These are phyloP conservation scores for Saccharomycopsis microspora DNA, from an alignment of 805 yeast genomes.

Conservation along the genomic window DNA sequence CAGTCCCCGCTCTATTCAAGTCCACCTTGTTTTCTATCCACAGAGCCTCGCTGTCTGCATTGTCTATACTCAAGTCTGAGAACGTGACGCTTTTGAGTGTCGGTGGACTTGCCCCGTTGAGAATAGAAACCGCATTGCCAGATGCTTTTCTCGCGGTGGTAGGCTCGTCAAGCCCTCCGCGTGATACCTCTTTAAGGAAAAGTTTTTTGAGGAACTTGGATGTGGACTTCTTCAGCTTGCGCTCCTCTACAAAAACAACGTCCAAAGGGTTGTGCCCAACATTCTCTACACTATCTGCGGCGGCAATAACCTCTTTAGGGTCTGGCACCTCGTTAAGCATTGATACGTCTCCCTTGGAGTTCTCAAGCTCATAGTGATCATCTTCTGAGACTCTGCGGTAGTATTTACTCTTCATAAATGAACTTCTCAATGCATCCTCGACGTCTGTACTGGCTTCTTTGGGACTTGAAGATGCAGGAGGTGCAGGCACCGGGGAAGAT, in stretches of 20 bases:
- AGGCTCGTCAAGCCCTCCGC: neutral
- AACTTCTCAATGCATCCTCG: conserved; percentile 16
- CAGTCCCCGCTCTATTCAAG: conserved; percentile 60
- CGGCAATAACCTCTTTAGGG: conserved; percentile 1
- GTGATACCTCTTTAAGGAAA: conserved; percentile 5
- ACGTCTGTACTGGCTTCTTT: neutral
- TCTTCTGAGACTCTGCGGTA: conserved; percentile 9
- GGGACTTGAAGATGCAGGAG: neutral
- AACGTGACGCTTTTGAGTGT: conserved; percentile 17
- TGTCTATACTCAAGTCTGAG: conserved; percentile 23
- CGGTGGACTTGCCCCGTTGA: conserved; percentile 10
- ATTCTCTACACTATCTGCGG: neutral
- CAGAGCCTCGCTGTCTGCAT: conserved; percentile 28
- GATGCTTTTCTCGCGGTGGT: neutral
- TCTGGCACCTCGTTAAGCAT: conserved; percentile 6
- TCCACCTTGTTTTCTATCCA: conserved; percentile 51
- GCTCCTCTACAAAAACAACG: conserved; percentile 14
- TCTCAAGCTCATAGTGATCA: conserved; percentile 8
- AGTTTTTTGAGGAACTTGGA: conserved; percentile 14
- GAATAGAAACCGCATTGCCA: conserved; percentile 3
- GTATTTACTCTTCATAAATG: conserved; percentile 14
- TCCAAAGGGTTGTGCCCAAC: conserved; percentile 10
- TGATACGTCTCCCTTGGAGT: conserved; percentile 5
- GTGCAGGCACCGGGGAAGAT: neutral
- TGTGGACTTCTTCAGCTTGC: conserved; percentile 7